phyloP scores from a whole-genome alignment of 805 yeast genomes.

The Suhomyces faveliae region DNA sequence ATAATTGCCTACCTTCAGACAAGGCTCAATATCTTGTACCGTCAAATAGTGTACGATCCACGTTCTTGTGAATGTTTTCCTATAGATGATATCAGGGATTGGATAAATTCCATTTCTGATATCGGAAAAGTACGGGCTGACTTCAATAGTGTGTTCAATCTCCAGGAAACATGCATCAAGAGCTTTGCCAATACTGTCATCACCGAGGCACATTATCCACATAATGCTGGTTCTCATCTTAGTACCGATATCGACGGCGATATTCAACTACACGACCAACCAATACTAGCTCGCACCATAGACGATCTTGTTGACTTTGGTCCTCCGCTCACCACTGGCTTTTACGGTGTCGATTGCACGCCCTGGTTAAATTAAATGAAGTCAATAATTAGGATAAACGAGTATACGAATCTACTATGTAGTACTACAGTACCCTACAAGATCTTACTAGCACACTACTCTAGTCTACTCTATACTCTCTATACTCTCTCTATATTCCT shows the following conservation, averaged over 20 bases:
- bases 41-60: constrained; percentile 25
- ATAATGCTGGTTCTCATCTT: neutral
- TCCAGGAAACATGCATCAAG: constrained; percentile 25
- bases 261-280: neutral
- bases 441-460: too few relatives aligned
- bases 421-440: too few relatives aligned
- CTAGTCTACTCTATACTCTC: too few relatives aligned
- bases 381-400: neutral
- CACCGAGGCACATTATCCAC: constrained; percentile 10
- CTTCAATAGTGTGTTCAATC: constrained; percentile 19
- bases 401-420: neutral
- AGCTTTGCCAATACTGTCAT: constrained; percentile 10
- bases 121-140: constrained; percentile 22
- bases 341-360: neutral
- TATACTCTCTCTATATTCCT: too few relatives aligned
- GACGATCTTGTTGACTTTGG: neutral
- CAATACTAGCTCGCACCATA: neutral
- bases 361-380: neutral
- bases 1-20: constrained; percentile 28
- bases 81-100: constrained; percentile 19
- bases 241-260: neutral
- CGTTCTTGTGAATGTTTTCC: constrained; percentile 14
- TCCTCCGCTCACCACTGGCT: neutral
- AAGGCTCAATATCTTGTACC: constrained; percentile 30
- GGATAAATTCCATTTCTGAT: constrained; percentile 29